Conservation (phyloP, 2,329 filamentous ascomycete genomes). For the Furcasterigmium sp. region DNA sequence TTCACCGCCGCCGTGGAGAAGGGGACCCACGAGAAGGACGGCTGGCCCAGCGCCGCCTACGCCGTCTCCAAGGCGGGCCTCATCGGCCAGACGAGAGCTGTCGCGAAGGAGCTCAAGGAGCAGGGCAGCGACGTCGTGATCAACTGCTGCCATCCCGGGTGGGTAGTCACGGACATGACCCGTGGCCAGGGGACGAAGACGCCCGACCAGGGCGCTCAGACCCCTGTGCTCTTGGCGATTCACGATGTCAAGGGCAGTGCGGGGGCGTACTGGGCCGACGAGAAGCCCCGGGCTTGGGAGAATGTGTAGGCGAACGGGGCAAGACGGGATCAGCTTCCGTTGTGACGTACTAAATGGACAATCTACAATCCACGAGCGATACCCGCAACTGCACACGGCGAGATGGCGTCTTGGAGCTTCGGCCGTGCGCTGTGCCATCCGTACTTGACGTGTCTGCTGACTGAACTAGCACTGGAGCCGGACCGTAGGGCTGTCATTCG, state of each 20-base stretch:
- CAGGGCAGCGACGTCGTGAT: slow-evolving; percentile 20
- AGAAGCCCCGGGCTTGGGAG: slow-evolving; percentile 14
- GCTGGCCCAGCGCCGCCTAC: slow-evolving; percentile 45
- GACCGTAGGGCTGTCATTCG: no score
- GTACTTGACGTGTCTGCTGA: no score
- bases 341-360: no score
- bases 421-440: no score
- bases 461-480: no score
- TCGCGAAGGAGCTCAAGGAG: slow-evolving; percentile 26
- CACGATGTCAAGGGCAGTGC: slow-evolving; percentile 26
- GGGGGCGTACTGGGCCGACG: slow-evolving; percentile 32
- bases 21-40: slow-evolving; percentile 37
- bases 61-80: slow-evolving; percentile 38
- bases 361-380: no score
- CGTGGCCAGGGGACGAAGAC: slow-evolving; percentile 30
- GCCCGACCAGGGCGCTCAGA: slow-evolving; percentile 36
- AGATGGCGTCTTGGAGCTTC: no score
- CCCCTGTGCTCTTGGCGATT: slow-evolving; percentile 35
- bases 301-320: no score
- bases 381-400: no score
- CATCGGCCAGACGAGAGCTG: slow-evolving; percentile 31
- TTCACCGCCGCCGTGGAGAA: slow-evolving; percentile 39
- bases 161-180: slow-evolving; percentile 41
- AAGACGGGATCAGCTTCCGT: no score
- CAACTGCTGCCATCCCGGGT: slow-evolving; percentile 36